phyloP scores from a whole-genome alignment of 805 yeast species.

The Clavispora phyllophila region DNA sequence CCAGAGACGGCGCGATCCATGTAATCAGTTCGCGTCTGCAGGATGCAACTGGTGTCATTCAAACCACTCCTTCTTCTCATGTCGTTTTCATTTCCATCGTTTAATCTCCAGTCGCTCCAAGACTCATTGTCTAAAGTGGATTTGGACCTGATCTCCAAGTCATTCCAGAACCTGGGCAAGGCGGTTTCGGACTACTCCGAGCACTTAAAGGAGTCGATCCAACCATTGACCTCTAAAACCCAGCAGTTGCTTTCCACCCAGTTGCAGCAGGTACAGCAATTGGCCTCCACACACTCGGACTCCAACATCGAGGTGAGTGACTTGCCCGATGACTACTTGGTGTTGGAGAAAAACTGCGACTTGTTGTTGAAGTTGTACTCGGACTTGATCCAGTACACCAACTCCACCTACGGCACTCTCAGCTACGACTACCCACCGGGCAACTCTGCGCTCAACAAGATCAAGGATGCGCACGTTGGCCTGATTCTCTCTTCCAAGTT shows the following conservation, averaged over 20 bases:
- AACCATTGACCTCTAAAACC: slow-evolving; percentile 58
- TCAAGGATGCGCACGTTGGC: slow-evolving; percentile 64
- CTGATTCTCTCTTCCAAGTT: slow-evolving; percentile 52
- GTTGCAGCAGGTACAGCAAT: slow-evolving; percentile 48
- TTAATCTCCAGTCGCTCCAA: slow-evolving; percentile 35
- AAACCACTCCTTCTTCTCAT: slow-evolving; percentile 10
- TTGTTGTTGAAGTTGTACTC: slow-evolving; percentile 56
- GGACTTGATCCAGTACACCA: slow-evolving; percentile 37
- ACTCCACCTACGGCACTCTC: slow-evolving; percentile 62
- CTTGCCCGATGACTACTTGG: slow-evolving; percentile 67
- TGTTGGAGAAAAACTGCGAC: slow-evolving; percentile 64
- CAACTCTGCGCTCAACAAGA: slow-evolving; percentile 41
- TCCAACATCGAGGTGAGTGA: slow-evolving; percentile 60
- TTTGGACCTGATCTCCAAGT: slow-evolving; percentile 28
- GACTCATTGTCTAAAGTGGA: slow-evolving; percentile 39
- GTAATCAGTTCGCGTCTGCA: neutral
- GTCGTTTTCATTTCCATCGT: slow-evolving; percentile 37
- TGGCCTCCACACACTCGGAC: slow-evolving; percentile 25
- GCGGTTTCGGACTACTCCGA: slow-evolving; percentile 36
- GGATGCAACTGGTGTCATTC: neutral
- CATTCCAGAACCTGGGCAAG: slow-evolving; percentile 33
- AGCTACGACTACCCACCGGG: slow-evolving; percentile 80
- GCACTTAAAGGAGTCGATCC: slow-evolving; percentile 39
- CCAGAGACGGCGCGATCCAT: too few species aligned
- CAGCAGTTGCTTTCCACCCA: slow-evolving; percentile 56